Conservation (phyloP, 2,329 filamentous ascomycete species). For the Orbilia oligospora region DNA sequence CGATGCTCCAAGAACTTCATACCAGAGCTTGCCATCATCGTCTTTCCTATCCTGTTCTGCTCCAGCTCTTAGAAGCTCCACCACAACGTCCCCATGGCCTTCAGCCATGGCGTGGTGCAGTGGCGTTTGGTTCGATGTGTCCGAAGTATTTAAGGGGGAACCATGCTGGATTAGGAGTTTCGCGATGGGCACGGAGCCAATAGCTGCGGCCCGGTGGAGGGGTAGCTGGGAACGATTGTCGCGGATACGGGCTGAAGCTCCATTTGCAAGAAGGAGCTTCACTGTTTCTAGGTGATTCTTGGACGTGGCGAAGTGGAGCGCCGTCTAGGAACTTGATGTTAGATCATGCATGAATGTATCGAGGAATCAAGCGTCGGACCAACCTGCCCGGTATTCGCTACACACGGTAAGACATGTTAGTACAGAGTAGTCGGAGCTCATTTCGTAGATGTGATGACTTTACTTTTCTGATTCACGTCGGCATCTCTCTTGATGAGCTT, state of each 20-base stretch:
- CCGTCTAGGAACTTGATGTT: conserved; percentile 73
- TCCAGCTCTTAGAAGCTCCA: conserved; percentile 85
- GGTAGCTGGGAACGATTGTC: conserved; percentile 87
- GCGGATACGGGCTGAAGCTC: conserved; percentile 82
- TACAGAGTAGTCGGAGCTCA: conserved; percentile 6
- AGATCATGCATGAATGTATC: conserved; percentile 26
- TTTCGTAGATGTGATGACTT: conserved; percentile 54
- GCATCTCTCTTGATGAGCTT: conserved; percentile 79
- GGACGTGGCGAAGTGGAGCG: conserved; percentile 90
- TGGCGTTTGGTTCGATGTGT: conserved; percentile 86
- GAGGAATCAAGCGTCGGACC: conserved; percentile 31
- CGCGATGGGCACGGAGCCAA: conserved; percentile 89
- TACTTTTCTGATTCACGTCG: conserved; percentile 81
- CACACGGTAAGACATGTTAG: conserved; percentile 15
- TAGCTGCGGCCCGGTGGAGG: conserved; percentile 90
- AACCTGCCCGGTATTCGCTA: conserved; percentile 78
- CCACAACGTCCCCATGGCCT: conserved; percentile 83
- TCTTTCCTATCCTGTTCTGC: conserved; percentile 86
- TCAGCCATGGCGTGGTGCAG: conserved; percentile 89
- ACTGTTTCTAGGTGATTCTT: conserved; percentile 89
- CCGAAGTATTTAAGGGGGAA: conserved; percentile 86
- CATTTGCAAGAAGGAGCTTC: conserved; percentile 76
- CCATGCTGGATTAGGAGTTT: conserved; percentile 80
- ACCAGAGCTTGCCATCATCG: conserved; percentile 77
- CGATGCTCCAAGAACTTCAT: conserved; percentile 80